A percentile compares a stretch with the other conserved stretches of the same genome.
phyloP scores from a whole-genome alignment of 768 basidiomycete genomes.

The Tylopilus subfusipes region DNA sequence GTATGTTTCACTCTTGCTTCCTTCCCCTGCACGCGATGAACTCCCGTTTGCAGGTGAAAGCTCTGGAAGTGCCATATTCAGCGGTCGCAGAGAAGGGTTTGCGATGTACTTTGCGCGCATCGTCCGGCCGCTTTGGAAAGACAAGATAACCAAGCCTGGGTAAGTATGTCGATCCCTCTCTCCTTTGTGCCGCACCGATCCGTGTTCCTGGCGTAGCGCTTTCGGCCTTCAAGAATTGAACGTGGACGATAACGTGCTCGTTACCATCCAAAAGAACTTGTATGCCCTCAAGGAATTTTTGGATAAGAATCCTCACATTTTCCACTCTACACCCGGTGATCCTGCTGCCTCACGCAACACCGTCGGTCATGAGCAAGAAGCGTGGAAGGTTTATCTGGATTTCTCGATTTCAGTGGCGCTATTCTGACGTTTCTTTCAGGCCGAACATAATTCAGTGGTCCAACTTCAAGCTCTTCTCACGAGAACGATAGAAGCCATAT shows the following conservation, averaged over 20 bases:
- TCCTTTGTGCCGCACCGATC: background rate
- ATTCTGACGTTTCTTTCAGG: conserved; percentile 41
- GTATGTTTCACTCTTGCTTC: conserved; percentile 36
- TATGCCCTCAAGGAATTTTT: conserved; percentile 72
- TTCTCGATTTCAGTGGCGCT: background rate
- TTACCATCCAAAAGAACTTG: conserved; percentile 77
- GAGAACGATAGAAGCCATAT: conserved; percentile 90
- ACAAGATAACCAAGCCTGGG: conserved; percentile 67
- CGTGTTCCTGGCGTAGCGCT: conserved; percentile 30
- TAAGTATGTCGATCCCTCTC: conserved; percentile 29
- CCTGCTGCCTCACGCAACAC: conserved; percentile 51
- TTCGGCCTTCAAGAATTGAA: conserved; percentile 54
- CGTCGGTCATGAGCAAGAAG: conserved; percentile 72
- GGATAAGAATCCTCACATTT: conserved; percentile 79
- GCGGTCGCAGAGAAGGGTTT: conserved; percentile 85
- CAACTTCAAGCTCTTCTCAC: conserved; percentile 71
- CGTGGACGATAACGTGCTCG: conserved; percentile 57
- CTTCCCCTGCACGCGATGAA: background rate
- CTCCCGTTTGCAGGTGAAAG: conserved; percentile 47
- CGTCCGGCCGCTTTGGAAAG: conserved; percentile 83
- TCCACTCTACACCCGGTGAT: conserved; percentile 78
- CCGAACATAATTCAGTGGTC: conserved; percentile 78
- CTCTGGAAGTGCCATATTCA: conserved; percentile 74
- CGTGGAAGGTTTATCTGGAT: conserved; percentile 66
- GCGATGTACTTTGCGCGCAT: conserved; percentile 84